These are phyloP conservation scores for Tarenaya hassleriana DNA, from an alignment of 345 rosid species.

Conservation along the genomic window DNA sequence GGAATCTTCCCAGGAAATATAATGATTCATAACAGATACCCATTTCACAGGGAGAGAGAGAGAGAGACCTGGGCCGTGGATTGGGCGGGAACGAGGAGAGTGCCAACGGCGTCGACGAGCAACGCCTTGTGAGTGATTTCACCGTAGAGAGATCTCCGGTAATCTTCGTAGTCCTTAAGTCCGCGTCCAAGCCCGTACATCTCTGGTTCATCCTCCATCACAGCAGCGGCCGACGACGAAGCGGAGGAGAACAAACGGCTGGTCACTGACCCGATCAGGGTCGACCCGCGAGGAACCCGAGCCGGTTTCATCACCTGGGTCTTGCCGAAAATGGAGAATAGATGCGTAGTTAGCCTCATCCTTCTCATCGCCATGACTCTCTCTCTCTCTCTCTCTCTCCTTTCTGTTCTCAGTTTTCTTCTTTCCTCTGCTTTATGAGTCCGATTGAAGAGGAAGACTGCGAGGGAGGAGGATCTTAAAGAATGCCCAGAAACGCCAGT, in stretches of 20 bases:
- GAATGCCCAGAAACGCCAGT: background rate
- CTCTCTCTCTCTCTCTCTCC: background rate
- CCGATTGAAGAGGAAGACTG: background rate
- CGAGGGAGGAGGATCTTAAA: constrained; percentile 12
- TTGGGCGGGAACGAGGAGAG: constrained; percentile 86
- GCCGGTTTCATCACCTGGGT: background rate
- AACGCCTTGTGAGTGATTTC: constrained; percentile 80
- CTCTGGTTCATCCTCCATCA: constrained; percentile 24
- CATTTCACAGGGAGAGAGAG: background rate
- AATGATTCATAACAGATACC: background rate
- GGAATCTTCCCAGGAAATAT: background rate
- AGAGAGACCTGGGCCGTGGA: constrained; percentile 82
- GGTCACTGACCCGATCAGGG: constrained; percentile 22
- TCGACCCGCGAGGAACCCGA: background rate
- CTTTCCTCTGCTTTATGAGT: constrained; percentile 7
- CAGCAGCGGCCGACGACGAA: constrained; percentile 33
- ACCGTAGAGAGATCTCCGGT: constrained; percentile 75
- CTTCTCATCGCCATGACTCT: constrained; percentile 32
- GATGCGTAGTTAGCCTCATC: constrained; percentile 21
- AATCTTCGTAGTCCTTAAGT: constrained; percentile 74
- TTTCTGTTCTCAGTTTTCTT: background rate
- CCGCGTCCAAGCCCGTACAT: constrained; percentile 40
- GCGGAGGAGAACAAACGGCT: constrained; percentile 26
- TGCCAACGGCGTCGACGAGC: constrained; percentile 91
- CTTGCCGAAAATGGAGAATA: constrained; percentile 19